Base-by-base conservation (phyloP, 192 early-diverging fungal species). In the Funneliformis mosseae region DNA sequence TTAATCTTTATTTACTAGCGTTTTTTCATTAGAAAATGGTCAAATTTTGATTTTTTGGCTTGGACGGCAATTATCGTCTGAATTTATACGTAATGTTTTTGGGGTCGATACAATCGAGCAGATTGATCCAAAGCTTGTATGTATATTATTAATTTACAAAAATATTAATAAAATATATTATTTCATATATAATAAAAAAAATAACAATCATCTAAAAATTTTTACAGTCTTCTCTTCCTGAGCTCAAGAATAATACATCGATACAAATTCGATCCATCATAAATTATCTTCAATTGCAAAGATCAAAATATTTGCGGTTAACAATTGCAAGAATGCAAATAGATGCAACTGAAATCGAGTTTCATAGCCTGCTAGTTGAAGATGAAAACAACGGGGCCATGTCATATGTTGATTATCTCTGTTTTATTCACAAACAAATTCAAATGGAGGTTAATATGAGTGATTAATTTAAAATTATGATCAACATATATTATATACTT, bases 331-430 rank as follows among this genome's bases (percentile, higher is more conserved):
- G 98, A 50, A 96, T 98, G 79, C 91, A 92, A 43, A 80, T 95
- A 81, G 98, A 98, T 80, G 88, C 91, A 76, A 73, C 88, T 6
- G 98, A 99, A 81, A 83, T 91, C 11, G 92, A 94, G 74, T 96
- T 98, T 84, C 87, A 88, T 12, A 88, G 91, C 33, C 81, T 92
- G 76, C 83, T 99, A 78, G 84, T 92, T 16, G 98, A 99, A 85
- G 98, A 99, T 86, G 92, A 94, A 82, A 95, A 94, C 80, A 90
- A 92, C 64, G 96, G 94, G 64, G 90, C 90, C 71, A 92, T 95
- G 93, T 92, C 91, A 12, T 99, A 99, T 84, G 96, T 98, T 8
- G 97, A 99, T 80, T 98, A 92, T 78, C 83, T 99, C 33, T 94
- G 94, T 66, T 83, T 90, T 28, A 91, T 98, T 75, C 98, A 99